A percentile compares a stretch with the other conserved stretches of the same genome.
Conservation (phyloP, 441 rosid genomes). For the Populus hybrid region DNA sequence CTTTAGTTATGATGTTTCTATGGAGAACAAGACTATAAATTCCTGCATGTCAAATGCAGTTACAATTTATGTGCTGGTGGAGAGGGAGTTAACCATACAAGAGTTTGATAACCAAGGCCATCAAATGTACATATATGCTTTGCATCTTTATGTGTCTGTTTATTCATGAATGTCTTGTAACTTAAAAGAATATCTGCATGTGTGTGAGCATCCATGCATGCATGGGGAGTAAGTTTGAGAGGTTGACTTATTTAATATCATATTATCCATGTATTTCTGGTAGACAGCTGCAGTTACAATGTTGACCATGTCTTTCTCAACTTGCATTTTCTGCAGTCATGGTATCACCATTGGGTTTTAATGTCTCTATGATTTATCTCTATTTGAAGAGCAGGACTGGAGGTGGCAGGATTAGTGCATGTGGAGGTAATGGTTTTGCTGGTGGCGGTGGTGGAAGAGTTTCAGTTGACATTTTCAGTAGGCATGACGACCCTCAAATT, state of each 20-base stretch:
- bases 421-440: slow-evolving; percentile 94
- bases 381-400: slow-evolving; percentile 84
- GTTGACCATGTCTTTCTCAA: background rate
- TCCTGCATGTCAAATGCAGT: background rate
- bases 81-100: background rate
- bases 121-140: background rate
- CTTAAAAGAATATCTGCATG: background rate
- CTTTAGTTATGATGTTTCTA: background rate
- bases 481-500: slow-evolving; percentile 88
- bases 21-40: background rate
- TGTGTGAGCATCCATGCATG: background rate
- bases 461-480: slow-evolving; percentile 86
- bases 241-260: background rate
- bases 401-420: slow-evolving; percentile 82
- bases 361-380: slow-evolving; percentile 28
- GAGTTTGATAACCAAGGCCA: background rate
- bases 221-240: background rate
- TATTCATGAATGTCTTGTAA: background rate
- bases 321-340: slow-evolving; percentile 8
- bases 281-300: background rate
- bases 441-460: slow-evolving; percentile 99
- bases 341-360: slow-evolving; percentile 7
- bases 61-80: background rate
- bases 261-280: background rate
- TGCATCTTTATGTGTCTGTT: background rate